Evolutionary conservation across 345 rosid genomes (phyloP).

Genomic region (Corchorus olitorius): DNA sequence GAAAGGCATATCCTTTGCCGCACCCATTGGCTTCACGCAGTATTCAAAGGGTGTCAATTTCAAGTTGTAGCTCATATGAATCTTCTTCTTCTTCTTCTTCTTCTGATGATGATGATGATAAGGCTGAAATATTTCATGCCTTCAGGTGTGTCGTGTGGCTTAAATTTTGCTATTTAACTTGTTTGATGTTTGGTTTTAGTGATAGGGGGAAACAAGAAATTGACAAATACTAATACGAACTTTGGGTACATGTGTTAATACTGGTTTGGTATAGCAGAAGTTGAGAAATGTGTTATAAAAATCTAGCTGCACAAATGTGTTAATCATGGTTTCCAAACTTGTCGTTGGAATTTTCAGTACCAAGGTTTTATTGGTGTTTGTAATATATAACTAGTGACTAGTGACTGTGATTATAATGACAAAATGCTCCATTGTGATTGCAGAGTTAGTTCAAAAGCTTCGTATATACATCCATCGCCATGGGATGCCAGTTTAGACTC

Average conservation of each 20-base stretch:
- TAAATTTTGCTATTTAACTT: background rate
- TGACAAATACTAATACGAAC: too few relatives aligned
- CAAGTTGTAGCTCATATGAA: conserved; percentile 6
- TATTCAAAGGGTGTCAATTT: background rate
- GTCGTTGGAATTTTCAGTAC: too few relatives aligned
- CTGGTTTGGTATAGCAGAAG: too few relatives aligned
- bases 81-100: background rate
- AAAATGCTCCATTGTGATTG: conserved; percentile 1
- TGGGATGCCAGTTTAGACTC: conserved; percentile 12
- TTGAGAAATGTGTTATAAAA: too few relatives aligned
- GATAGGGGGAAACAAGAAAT: too few relatives aligned
- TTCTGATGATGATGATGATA: conserved; percentile 4
- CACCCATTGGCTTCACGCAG: conserved; percentile 12
- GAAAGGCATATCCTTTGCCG: conserved; percentile 22
- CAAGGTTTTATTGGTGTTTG: too few relatives aligned
- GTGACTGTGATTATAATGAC: background rate
- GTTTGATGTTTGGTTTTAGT: background rate
- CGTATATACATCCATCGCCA: background rate
- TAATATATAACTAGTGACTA: background rate
- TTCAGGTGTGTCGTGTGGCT: conserved; percentile 3
- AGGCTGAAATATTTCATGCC: background rate
- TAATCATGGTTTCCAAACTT: background rate
- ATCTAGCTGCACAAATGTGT: background rate
- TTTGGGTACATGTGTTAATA: background rate
- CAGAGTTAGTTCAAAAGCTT: conserved; percentile 14